Base-by-base conservation (phyloP, 352 stramenopile species). In the Pythium plurisporium region DNA sequence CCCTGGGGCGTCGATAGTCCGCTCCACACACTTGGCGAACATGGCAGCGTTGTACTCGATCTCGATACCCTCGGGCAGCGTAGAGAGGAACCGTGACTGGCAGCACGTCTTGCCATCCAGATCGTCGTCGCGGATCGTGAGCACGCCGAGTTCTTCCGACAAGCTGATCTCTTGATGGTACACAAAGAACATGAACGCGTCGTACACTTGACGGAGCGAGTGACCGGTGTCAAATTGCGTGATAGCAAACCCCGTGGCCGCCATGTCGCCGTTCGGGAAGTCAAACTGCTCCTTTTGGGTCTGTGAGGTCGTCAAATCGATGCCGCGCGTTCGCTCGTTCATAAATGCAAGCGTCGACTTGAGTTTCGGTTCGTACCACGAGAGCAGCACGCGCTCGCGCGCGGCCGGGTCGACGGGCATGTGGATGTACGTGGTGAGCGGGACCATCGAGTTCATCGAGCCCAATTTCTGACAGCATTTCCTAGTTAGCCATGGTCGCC, bases 71-170 rank as follows among this genome's bases (percentile, higher is more conserved):
- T 25, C 26, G 10, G 38, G 19, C 3, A 63, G 41, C 22, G 23
- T 55, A 8, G 37, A 44, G 14, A 67, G 22, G 12, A 67, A 44
- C 11, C 53, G 51, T 1, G 26, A 27, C 25, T 67, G 59, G 14
- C 33, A 5, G 33, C 27, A 37, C 5, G 20, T 3, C 30, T 41
- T 25, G 0, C 11, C 23, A 7, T n/a, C 11, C 19, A 20, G 41
- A 12, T 34, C 10, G 11, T 67, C 59, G 25, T 67, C 59, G n/a
- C 59, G 59, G 30, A 67, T 55, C 10, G 59, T 62, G 38, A 67
- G 23, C 12, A 57, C 34, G 9, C 59, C 59, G 2, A 60, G 27
- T 23, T 57, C 14, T 33, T 67, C 51, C 7, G 52, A 67, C 11
- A 67, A 19, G n/a, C 38, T 67, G 36, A 67, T 55, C 33, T 67